These are phyloP conservation scores for Pichia sp. DNA, from an alignment of 1,139 yeast species.

Conservation along the genomic window DNA sequence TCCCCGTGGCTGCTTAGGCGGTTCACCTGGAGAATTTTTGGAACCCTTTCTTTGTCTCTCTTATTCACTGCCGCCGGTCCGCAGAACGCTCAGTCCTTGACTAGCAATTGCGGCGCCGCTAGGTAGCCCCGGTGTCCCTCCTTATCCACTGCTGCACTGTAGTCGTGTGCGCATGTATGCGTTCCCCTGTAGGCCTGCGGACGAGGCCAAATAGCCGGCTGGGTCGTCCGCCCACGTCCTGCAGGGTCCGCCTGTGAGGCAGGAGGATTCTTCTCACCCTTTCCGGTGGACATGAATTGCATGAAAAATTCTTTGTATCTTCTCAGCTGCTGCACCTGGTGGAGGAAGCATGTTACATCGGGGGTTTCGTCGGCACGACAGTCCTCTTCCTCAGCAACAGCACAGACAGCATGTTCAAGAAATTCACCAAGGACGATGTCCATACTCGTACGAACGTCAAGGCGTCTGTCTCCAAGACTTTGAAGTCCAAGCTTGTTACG, in stretches of 20 bases:
- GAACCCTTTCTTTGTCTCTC: conserved; percentile 32
- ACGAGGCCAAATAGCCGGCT: no score
- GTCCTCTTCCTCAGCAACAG: not conserved
- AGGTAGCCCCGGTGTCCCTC: not conserved
- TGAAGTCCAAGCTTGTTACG: conserved; percentile 65
- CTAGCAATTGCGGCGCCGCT: conserved; percentile 2
- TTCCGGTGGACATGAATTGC: no score
- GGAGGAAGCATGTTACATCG: no score
- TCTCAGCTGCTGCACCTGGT: no score
- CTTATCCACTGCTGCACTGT: not conserved
- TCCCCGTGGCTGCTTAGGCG: conserved; percentile 43
- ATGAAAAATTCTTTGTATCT: no score
- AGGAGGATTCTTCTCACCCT: no score
- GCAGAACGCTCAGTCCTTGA: not conserved
- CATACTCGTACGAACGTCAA: conserved; percentile 89
- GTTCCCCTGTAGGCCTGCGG: no score
- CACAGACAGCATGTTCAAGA: conserved; percentile 44
- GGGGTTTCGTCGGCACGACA: not conserved
- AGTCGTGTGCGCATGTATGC: not conserved
- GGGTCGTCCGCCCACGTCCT: no score
- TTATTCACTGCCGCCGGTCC: not conserved
- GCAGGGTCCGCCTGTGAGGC: no score
- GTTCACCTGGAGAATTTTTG: conserved; percentile 74
- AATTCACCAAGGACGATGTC: conserved; percentile 80
- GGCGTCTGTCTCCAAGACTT: conserved; percentile 84